A percentile compares a stretch with the other conserved stretches of the same genome.
phyloP scores from a whole-genome alignment of 73 alveolate genomes.

The Symbiodinium pilosum region DNA sequence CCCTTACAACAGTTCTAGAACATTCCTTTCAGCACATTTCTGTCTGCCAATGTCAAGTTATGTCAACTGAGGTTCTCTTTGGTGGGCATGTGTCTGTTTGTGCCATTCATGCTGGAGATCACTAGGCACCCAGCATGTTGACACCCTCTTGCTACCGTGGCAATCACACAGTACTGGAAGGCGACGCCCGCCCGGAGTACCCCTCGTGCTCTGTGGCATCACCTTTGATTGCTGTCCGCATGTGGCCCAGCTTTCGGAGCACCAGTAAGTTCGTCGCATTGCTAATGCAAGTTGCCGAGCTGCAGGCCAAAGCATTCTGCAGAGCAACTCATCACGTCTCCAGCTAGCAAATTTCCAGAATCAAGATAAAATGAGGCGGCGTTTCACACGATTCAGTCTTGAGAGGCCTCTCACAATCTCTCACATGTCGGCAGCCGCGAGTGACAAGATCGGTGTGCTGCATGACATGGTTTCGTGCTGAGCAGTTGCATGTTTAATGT shows the following conservation, averaged over 20 bases:
- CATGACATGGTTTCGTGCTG: too few species aligned
- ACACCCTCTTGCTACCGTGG: not conserved
- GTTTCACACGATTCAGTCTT: not conserved
- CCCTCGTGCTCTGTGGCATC: slow-evolving; percentile 68
- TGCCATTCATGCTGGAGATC: slow-evolving; percentile 70
- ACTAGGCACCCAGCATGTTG: slow-evolving; percentile 8
- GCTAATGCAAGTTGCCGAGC: too few species aligned
- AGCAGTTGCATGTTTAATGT: too few species aligned
- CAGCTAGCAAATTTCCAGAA: not conserved
- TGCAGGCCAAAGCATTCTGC: not conserved
- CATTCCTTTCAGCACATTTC: too few species aligned
- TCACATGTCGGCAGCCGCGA: not conserved
- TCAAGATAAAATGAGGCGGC: not conserved
- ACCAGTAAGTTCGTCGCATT: not conserved
- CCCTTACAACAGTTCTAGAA: too few species aligned
- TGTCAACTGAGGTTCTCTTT: slow-evolving; percentile 31
- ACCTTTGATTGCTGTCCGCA: slow-evolving; percentile 42
- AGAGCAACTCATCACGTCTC: slow-evolving; percentile 1
- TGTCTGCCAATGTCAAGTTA: too few species aligned
- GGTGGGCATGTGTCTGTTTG: slow-evolving; percentile 28
- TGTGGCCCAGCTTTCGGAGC: not conserved
- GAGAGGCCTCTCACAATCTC: too few species aligned
- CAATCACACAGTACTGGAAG: not conserved
- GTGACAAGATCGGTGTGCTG: not conserved
- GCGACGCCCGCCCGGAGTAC: slow-evolving; percentile 88